These are phyloP conservation scores for Paragyromitra xinjiangensis DNA, from an alignment of 495 filamentous ascomycete genomes.

Conservation along the genomic window DNA sequence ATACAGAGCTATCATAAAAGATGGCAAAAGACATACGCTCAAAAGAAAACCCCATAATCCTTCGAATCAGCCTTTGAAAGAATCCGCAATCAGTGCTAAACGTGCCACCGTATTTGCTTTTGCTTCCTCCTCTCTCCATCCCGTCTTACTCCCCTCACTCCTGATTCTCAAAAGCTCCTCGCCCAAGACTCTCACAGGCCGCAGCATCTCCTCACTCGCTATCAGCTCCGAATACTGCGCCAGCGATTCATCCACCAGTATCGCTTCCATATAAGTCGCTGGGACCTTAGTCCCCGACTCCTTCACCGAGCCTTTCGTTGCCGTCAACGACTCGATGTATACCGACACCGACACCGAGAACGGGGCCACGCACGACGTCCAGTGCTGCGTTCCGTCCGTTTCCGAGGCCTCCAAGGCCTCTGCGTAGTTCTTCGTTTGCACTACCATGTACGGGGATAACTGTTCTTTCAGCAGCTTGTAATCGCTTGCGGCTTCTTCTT, in stretches of 20 bases:
- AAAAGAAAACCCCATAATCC: too few relatives aligned
- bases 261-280: too few relatives aligned
- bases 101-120: neutral
- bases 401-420: neutral
- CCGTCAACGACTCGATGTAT: neutral
- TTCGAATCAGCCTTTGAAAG: neutral
- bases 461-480: neutral
- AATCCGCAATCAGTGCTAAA: neutral
- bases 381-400: neutral
- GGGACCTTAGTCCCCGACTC: too few relatives aligned
- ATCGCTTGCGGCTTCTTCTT: neutral
- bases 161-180: conserved; percentile 26
- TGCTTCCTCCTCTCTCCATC: conserved; percentile 38
- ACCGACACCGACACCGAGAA: neutral
- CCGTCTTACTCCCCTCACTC: neutral
- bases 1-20: too few relatives aligned
- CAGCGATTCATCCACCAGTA: neutral
- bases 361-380: conserved; percentile 5
- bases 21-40: too few relatives aligned
- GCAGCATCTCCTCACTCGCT: neutral
- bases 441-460: neutral
- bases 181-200: neutral
- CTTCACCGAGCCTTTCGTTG: neutral
- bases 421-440: neutral
- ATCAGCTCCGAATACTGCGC: conserved; percentile 1